Evolutionary conservation across 768 basidiomycete genomes (phyloP).

Genomic region (Mycena maculata): DNA sequence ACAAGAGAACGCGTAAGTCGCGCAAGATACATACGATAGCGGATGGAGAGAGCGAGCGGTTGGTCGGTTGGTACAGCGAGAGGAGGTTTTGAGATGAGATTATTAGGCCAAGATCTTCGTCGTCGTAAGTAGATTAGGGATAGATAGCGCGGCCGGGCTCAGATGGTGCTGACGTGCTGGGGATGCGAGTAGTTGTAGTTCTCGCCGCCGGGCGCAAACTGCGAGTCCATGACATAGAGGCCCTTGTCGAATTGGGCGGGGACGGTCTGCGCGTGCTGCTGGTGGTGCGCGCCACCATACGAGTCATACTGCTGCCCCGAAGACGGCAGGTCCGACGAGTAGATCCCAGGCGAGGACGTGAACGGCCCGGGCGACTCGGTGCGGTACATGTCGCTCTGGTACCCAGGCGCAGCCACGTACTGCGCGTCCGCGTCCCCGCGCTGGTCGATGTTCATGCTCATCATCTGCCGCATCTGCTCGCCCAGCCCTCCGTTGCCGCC

Average conservation of each 20-base stretch:
- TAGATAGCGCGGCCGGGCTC: not conserved
- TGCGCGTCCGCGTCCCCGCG: slow-evolving; percentile 31
- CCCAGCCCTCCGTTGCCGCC: slow-evolving; percentile 45
- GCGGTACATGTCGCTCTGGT: slow-evolving; percentile 47
- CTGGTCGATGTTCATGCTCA: slow-evolving; percentile 49
- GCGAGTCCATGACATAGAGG: slow-evolving; percentile 26
- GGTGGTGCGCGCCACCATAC: slow-evolving; percentile 29
- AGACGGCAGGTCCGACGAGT: slow-evolving; percentile 28
- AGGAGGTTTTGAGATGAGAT: slow-evolving; percentile 1
- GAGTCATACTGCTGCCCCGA: slow-evolving; percentile 8
- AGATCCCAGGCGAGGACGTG: slow-evolving; percentile 33
- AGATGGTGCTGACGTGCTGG: slow-evolving; percentile 39
- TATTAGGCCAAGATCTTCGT: slow-evolving; percentile 24
- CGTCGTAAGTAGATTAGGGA: slow-evolving; percentile 13
- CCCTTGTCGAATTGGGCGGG: slow-evolving; percentile 33
- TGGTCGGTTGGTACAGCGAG: slow-evolving; percentile 15
- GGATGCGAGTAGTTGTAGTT: slow-evolving; percentile 31
- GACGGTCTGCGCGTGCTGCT: slow-evolving; percentile 34
- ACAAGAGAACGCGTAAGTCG: slow-evolving; percentile 10
- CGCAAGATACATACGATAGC: slow-evolving; percentile 28
- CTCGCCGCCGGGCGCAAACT: slow-evolving; percentile 5
- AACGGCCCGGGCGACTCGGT: slow-evolving; percentile 57
- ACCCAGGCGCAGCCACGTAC: slow-evolving; percentile 28
- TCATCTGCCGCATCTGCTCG: slow-evolving; percentile 61
- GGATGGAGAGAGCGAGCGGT: slow-evolving; percentile 1